phyloP scores from a whole-genome alignment of 73 alveolate genomes.

The Paramecium primaurelia region DNA sequence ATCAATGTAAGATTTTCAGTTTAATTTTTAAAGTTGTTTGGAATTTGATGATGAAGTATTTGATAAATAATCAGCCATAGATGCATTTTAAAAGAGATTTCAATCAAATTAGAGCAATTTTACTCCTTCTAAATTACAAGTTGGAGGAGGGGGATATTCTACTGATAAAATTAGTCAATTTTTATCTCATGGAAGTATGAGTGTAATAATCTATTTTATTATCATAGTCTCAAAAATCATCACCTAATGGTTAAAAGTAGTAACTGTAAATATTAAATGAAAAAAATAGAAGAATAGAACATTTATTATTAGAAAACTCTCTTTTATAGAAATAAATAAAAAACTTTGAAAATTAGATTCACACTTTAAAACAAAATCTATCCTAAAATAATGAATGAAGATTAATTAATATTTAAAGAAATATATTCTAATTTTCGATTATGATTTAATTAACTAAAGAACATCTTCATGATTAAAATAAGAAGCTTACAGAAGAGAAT shows the following conservation, averaged over 20 bases:
- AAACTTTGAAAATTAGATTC: constrained; percentile 1
- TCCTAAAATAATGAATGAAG: neutral
- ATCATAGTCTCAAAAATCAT: neutral
- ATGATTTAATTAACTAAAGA: constrained; percentile 1
- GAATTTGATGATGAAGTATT: constrained; percentile 19
- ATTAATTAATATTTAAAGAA: neutral
- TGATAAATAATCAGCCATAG: constrained; percentile 34
- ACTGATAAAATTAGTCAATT: constrained; percentile 30
- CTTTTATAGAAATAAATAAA: neutral
- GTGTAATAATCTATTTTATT: neutral
- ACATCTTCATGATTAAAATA: constrained; percentile 9
- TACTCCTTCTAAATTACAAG: neutral
- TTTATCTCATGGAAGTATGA: constrained; percentile 12
- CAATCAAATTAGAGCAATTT: neutral
- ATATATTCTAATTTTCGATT: neutral
- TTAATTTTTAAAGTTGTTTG: neutral
- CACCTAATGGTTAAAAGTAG: neutral
- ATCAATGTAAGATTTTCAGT: neutral
- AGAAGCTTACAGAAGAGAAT: neutral
- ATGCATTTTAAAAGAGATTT: constrained; percentile 1
- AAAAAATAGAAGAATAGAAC: constrained; percentile 25
- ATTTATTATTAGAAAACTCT: neutral
- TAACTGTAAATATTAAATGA: constrained; percentile 19
- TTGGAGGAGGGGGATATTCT: neutral
- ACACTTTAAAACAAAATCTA: neutral